Percentiles rank a stretch among this genome's conserved stretches.
Conservation (phyloP, 805 yeast genomes). For the Candida mattraensis region DNA sequence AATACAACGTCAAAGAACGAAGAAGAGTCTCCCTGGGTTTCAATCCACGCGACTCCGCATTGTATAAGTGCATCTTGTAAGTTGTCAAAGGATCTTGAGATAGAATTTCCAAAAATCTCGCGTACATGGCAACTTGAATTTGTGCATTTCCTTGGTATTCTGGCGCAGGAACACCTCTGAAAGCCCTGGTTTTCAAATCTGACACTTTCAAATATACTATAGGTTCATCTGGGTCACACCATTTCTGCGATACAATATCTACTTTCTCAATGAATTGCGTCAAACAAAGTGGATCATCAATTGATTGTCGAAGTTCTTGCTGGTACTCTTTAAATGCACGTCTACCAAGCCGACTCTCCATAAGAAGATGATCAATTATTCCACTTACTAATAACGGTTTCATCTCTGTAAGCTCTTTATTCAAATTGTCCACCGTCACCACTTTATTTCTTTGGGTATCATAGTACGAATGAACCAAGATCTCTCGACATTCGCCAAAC, state of each 20-base stretch:
- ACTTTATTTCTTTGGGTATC: conserved; percentile 28
- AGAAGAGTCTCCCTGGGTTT: conserved; percentile 50
- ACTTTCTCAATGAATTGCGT: conserved; percentile 19
- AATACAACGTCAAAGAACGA: conserved; percentile 38
- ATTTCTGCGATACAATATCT: conserved; percentile 7
- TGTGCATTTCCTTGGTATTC: conserved; percentile 50
- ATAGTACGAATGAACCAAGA: conserved; percentile 54
- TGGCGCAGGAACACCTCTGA: conserved; percentile 47
- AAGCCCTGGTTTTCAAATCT: conserved; percentile 64
- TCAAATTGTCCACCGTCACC: not conserved
- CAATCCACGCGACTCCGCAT: conserved; percentile 46
- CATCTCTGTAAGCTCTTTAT: conserved; percentile 4
- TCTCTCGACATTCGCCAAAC: conserved; percentile 60
- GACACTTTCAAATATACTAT: conserved; percentile 37
- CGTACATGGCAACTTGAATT: conserved; percentile 62
- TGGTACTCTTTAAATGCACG: conserved; percentile 23
- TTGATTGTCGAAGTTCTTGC: conserved; percentile 16
- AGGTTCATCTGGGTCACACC: conserved; percentile 31
- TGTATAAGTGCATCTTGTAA: conserved; percentile 44
- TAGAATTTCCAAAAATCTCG: conserved; percentile 45
- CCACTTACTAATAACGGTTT: conserved; percentile 58
- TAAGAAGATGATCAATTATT: conserved; percentile 51
- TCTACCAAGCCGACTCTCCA: conserved; percentile 20
- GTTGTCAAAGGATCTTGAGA: conserved; percentile 29
- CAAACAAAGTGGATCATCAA: conserved; percentile 20